Conservation (phyloP, 306 rosid genomes). For the Castanea crenata region DNA sequence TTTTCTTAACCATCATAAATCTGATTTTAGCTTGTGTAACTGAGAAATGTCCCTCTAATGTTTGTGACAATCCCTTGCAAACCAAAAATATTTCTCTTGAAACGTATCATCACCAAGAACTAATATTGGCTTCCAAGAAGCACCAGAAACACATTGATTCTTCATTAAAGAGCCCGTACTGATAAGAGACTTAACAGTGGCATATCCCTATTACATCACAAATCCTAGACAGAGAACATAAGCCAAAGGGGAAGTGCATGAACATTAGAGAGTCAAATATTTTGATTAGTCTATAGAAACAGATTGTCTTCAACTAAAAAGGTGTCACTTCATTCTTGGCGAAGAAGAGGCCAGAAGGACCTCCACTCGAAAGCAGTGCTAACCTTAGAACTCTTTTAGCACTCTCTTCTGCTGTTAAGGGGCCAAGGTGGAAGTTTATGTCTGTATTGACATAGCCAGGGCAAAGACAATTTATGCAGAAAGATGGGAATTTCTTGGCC, state of each 20-base stretch:
- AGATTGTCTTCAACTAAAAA: not conserved
- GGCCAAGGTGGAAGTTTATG: not conserved
- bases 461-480: conserved; percentile 4
- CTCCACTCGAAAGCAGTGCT: not conserved
- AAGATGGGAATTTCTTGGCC: conserved; percentile 1
- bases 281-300: not conserved
- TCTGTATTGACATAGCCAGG: conserved; percentile 21
- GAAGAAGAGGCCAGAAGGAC: conserved; percentile 23
- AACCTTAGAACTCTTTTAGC: not conserved
- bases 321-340: not conserved
- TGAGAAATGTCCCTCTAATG: no score
- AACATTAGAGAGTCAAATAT: not conserved
- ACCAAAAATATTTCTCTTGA: no score
- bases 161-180: no score
- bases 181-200: no score
- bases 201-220: no score
- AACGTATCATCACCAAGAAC: no score
- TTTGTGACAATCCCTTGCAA: no score
- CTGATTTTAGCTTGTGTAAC: no score
- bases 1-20: no score
- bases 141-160: no score
- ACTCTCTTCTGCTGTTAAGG: not conserved
- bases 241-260: not conserved
- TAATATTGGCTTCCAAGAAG: no score
- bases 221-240: no score